A percentile compares a stretch with the other conserved stretches of the same genome.
Evolutionary conservation across 148 eudicot genomes (phyloP).

Genomic region (Rhododendron ovatum): DNA sequence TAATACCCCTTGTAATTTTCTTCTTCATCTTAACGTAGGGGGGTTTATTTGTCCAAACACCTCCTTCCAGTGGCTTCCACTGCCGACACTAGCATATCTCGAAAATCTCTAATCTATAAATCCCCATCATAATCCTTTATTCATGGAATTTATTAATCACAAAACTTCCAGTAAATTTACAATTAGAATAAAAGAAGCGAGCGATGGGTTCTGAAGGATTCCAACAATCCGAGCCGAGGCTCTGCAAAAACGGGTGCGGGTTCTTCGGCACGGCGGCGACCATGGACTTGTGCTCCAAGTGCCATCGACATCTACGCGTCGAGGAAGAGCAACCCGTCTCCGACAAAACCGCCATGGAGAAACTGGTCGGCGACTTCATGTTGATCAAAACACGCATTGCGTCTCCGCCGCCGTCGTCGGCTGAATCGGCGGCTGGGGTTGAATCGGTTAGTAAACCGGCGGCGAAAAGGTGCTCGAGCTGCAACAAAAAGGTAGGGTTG

Average conservation of each 20-base stretch:
- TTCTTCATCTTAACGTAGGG: background rate
- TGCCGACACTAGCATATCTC: background rate
- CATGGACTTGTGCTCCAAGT: conserved; percentile 57
- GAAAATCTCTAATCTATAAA: background rate
- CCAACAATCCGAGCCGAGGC: conserved; percentile 43
- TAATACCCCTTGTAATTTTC: background rate
- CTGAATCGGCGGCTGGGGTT: background rate
- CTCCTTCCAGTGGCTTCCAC: too few species aligned
- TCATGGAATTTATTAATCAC: too few species aligned
- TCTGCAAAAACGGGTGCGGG: conserved; percentile 62
- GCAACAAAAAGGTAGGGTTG: conserved; percentile 63
- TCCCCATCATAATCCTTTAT: background rate
- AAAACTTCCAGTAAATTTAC: background rate
- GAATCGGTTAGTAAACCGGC: background rate
- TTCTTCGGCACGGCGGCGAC: conserved; percentile 57
- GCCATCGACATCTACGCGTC: conserved; percentile 32
- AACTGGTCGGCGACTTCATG: background rate
- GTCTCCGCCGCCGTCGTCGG: background rate
- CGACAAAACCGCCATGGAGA: conserved; percentile 34
- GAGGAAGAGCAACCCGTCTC: conserved; percentile 41
- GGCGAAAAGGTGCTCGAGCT: conserved; percentile 41
- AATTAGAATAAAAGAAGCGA: background rate
- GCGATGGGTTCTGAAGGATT: conserved; percentile 41
- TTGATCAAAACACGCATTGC: background rate
- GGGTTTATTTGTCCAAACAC: background rate